Base-by-base conservation (phyloP, 257 asterid genomes). In the Verbascum thapsus region DNA sequence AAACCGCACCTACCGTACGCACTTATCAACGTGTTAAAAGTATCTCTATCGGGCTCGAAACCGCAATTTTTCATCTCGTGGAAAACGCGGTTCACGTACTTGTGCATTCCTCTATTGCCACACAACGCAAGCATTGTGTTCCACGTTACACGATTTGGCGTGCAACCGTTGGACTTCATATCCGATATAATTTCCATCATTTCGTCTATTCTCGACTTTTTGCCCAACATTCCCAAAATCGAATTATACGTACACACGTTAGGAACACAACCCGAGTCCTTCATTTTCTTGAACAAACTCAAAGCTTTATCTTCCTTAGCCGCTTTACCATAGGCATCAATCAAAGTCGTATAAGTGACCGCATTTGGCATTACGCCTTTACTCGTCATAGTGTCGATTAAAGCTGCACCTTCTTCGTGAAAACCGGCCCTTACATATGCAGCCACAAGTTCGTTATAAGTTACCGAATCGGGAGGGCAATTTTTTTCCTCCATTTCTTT, bases 371-470 rank as follows among this genome's bases (percentile, higher is more conserved):
- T 76, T 67, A 89, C 61, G 61, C 97, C 97, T 76, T 87, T 92
- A 0, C 70, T 68, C 12, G 84, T 74, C 99, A 92, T 89, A 10
- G 96, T 87, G 20, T 57, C 83, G 41, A 92, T 88, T 26, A 92
- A 65, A 0, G 83, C 83, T 34, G 96, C 96, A 50, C 95, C 97
- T 83, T 85, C 87, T 39, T 89, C 97, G 8, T 51, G 80, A 61
- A 89, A 92, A n/a, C 99, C 99, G 0, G 99, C 94, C 77, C 99
- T 85, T 41, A 81, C 91, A 63, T 84, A 85, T 9, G 97, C 96
- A 49, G 88, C 86, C 78, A 89, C 91, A 56, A 92, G 95, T 52
- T 92, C 99, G 51, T 92, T 92, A 45, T 89, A 92, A 62, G 99
- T 92, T n/a, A 92, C 90, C 0, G 91, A 80, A 61, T 92, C 97